Evolutionary conservation across 495 filamentous ascomycete genomes (phyloP), one percentile per base, ranked within the genome.

Genomic region (Penicillium dipodomyicola): DNA sequence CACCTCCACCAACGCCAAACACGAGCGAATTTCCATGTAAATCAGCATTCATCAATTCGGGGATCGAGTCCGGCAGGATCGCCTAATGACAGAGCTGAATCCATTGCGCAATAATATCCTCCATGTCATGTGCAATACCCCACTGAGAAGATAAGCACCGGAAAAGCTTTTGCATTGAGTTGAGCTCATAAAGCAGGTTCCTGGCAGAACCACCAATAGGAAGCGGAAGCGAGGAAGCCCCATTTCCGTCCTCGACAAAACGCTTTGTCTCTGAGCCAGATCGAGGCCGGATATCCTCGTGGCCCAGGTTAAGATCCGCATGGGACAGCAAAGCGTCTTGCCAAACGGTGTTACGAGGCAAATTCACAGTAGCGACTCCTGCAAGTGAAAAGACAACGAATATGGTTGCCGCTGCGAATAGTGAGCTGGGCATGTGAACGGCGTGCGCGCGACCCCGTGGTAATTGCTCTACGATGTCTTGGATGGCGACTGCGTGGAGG

Each of bases 91-190:
- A 78, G 1, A 77, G 57, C 10, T 70, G 64, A 57, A 77, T 80
- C 77, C 77, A 80, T 44, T 72, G 63, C 9, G 75, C 68, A 42
- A 79, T 55, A 42, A 78, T 72, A 40, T 77, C 70, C 48, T 75
- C 76, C 77, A 80, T 80, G 52, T 80, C 75, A 63, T 72, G 69
- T 19, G 77, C 77, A 54, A 80, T 72, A 0, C 77, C 76, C 77
- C 77, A 80, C 54, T 80, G 77, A 3, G 72, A 73, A 17, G 65
- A 71, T 4, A 80, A 60, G 51, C 77, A 79, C 17, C 75, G 68
- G 53, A 80, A 79, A 4, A 80, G 63, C 58, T 79, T 80, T 58
- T 78, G 77, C 65, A 79, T 77, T 15, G 75, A 77, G 51, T 79
- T 79, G 53, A 80, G 63, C 53, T 80, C 77, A 61, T 80, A 80